A percentile compares a stretch with the other conserved stretches of the same genome.
phyloP scores from a whole-genome alignment of 1,139 yeast genomes.

The Arxiozyma slooffiae region DNA sequence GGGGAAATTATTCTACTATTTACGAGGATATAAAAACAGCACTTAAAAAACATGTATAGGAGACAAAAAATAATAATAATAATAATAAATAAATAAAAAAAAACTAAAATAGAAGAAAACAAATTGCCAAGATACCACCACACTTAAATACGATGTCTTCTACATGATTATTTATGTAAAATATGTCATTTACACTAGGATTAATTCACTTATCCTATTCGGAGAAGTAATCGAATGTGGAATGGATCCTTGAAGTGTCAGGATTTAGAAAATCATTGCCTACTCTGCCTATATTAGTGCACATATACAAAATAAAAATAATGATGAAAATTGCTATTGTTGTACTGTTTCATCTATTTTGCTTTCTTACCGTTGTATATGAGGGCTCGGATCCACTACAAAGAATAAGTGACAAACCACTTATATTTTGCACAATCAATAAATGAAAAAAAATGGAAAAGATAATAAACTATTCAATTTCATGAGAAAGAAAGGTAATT shows the following conservation, averaged over 20 bases:
- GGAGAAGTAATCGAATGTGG: not conserved
- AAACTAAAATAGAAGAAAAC: not conserved
- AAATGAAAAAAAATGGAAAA: not conserved
- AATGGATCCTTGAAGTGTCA: constrained; percentile 61
- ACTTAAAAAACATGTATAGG: not conserved
- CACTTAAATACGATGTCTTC: not conserved
- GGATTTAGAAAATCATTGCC: constrained; percentile 47
- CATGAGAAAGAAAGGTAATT: constrained; percentile 1
- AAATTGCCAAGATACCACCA: not conserved
- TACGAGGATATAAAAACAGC: not conserved
- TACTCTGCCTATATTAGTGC: not conserved
- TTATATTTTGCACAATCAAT: not conserved
- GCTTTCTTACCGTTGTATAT: constrained; percentile 12
- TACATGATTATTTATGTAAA: not conserved
- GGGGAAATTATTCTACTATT: not conserved
- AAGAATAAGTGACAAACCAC: not conserved
- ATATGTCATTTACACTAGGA: not conserved
- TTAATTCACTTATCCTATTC: not conserved
- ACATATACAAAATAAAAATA: not conserved
- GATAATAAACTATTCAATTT: not conserved
- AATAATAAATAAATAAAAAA: too few species aligned
- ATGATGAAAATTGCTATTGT: not conserved
- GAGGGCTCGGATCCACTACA: constrained; percentile 68
- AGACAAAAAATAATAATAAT: not conserved
- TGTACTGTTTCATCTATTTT: constrained; percentile 8